phyloP scores from a whole-genome alignment of 2,329 filamentous ascomycete genomes.

The Botryotinia calthae region DNA sequence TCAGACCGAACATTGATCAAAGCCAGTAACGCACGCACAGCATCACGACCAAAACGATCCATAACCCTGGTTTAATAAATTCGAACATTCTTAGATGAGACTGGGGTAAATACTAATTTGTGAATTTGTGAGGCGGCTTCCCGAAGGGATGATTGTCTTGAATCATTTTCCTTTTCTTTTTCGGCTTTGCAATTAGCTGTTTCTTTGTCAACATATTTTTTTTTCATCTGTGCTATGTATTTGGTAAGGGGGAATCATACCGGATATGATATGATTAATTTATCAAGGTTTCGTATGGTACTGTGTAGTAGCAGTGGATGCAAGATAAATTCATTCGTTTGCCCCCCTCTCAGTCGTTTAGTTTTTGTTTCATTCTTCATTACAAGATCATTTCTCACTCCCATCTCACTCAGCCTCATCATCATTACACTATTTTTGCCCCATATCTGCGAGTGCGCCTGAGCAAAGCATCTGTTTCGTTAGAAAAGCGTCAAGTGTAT shows the following conservation, averaged over 20 bases:
- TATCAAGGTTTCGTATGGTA: slow-evolving; percentile 14
- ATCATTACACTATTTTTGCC: neutral
- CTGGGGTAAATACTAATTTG: slow-evolving; percentile 16
- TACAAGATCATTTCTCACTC: neutral
- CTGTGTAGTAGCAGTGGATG: slow-evolving; percentile 15
- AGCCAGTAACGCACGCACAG: slow-evolving; percentile 8
- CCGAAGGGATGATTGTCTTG: slow-evolving; percentile 33
- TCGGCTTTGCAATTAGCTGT: neutral
- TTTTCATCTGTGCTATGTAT: slow-evolving; percentile 9
- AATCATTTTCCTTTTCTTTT: slow-evolving; percentile 18
- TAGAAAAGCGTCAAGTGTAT: slow-evolving; percentile 20
- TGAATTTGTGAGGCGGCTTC: slow-evolving; percentile 22
- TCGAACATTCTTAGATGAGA: slow-evolving; percentile 25
- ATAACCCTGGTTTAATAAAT: slow-evolving; percentile 13
- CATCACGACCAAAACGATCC: slow-evolving; percentile 9
- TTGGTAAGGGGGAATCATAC: slow-evolving; percentile 13
- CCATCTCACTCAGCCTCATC: slow-evolving; percentile 8
- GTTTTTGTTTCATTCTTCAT: slow-evolving; percentile 1
- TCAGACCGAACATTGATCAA: slow-evolving; percentile 10
- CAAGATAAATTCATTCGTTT: slow-evolving; percentile 21
- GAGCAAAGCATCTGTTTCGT: slow-evolving; percentile 15
- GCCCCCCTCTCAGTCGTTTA: slow-evolving; percentile 2
- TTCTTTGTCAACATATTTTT: slow-evolving; percentile 8
- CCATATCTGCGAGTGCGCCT: slow-evolving; percentile 4
- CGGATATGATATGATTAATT: slow-evolving; percentile 20